Conservation (phyloP, 331 rosid genomes). For the Quercus tomentella region DNA sequence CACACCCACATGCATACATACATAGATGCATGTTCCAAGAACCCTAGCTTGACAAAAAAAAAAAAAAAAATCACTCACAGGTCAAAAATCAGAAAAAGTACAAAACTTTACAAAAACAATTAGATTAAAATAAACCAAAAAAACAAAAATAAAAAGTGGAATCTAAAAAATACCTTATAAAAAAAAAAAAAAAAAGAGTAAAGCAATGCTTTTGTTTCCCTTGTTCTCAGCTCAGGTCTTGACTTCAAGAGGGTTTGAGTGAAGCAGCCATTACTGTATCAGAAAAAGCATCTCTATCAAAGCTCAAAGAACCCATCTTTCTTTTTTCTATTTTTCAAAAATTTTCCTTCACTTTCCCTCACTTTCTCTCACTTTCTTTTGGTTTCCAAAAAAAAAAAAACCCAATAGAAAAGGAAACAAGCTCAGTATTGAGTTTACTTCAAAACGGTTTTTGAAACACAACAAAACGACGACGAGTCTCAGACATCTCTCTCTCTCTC, state of each 20-base stretch:
- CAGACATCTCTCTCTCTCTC: background rate
- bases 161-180: constrained; percentile 30
- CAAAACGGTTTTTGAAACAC: background rate
- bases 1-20: background rate
- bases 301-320: constrained; percentile 13
- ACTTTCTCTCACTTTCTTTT: constrained; percentile 15
- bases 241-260: constrained; percentile 15
- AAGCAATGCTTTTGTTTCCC: constrained; percentile 21
- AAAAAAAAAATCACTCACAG: background rate
- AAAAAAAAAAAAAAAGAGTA: background rate
- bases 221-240: constrained; percentile 2
- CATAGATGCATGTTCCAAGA: background rate
- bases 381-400: background rate
- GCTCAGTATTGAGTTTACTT: no score
- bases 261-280: constrained; percentile 15
- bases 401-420: no score
- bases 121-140: constrained; percentile 9
- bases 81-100: background rate
- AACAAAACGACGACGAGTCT: constrained; percentile 16
- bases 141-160: background rate
- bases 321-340: background rate
- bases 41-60: constrained; percentile 6
- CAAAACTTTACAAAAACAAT: background rate
- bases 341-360: constrained; percentile 16
- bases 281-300: background rate